Evolutionary conservation across 2,329 filamentous ascomycete species (phyloP).

Genomic region (Macrophomina tecta): DNA sequence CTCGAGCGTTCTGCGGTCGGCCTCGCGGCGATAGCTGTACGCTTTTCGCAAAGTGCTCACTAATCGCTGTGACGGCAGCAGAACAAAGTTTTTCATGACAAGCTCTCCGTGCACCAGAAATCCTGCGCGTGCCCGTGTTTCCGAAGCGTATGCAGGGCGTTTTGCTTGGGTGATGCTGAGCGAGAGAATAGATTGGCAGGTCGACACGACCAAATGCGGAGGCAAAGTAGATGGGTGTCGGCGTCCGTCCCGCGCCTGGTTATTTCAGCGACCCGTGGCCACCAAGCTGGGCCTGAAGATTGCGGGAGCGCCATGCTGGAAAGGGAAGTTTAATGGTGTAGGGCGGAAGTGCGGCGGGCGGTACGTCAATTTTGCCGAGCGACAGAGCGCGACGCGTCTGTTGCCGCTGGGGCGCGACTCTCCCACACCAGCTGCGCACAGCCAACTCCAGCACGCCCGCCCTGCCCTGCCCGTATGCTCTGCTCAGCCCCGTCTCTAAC

Average conservation of each 20-base stretch:
- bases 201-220: no score
- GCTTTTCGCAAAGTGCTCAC: no score
- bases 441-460: slow-evolving; percentile 6
- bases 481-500: not conserved
- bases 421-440: not conserved
- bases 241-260: not conserved
- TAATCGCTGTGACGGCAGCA: no score
- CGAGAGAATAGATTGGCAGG: no score
- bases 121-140: no score
- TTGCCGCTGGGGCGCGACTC: slow-evolving; percentile 9
- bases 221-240: not conserved
- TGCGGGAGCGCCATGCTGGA: slow-evolving; percentile 1
- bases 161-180: not conserved
- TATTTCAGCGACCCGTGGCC: not conserved
- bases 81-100: no score
- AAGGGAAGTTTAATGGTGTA: slow-evolving; percentile 4
- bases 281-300: not conserved
- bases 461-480: not conserved
- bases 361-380: slow-evolving; percentile 13
- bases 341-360: not conserved
- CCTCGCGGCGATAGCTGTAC: no score
- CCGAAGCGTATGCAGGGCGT: not conserved
- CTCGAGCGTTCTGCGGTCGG: no score
- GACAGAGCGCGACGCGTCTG: slow-evolving; percentile 15
- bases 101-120: no score